Percentiles rank a stretch among this genome's conserved stretches.
Conservation (phyloP, 495 filamentous ascomycete species). For the Geopyxis carbonaria region DNA sequence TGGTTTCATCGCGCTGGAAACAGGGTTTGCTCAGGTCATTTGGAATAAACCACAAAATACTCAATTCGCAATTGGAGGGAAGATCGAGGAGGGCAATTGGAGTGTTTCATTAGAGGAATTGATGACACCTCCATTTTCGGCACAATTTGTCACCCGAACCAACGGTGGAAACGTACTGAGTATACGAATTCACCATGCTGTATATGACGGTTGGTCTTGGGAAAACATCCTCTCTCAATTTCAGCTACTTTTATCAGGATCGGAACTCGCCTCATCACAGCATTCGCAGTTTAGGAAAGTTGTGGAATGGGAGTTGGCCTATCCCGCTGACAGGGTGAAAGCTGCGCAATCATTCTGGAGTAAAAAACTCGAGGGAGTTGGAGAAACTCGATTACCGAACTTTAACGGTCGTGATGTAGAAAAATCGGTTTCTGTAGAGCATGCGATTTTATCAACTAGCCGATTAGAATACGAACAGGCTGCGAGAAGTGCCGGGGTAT, state of each 20-base stretch:
- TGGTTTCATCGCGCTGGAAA: slow-evolving; percentile 41
- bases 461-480: slow-evolving; percentile 17
- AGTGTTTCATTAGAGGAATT: slow-evolving; percentile 9
- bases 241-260: slow-evolving; percentile 26
- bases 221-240: slow-evolving; percentile 55
- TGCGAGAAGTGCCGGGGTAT: slow-evolving; percentile 21
- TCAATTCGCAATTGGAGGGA: slow-evolving; percentile 29
- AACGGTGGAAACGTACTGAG: slow-evolving; percentile 20
- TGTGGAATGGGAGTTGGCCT: slow-evolving; percentile 26
- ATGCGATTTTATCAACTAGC: slow-evolving; percentile 7
- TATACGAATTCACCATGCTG: slow-evolving; percentile 51
- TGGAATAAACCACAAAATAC: slow-evolving; percentile 34
- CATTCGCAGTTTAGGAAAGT: slow-evolving; percentile 39
- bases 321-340: slow-evolving; percentile 18
- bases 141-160: slow-evolving; percentile 30
- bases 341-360: slow-evolving; percentile 32
- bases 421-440: slow-evolving; percentile 8
- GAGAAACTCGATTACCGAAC: slow-evolving; percentile 34
- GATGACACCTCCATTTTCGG: slow-evolving; percentile 39
- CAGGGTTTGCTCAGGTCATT: slow-evolving; percentile 42
- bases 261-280: slow-evolving; percentile 3
- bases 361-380: slow-evolving; percentile 14
- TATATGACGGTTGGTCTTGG: slow-evolving; percentile 76
- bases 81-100: slow-evolving; percentile 18
- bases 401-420: slow-evolving; percentile 23